Evolutionary conservation across 2,329 filamentous ascomycete species (phyloP), one percentile per base, ranked within the genome.

Genomic region (Colletotrichum phormii): DNA sequence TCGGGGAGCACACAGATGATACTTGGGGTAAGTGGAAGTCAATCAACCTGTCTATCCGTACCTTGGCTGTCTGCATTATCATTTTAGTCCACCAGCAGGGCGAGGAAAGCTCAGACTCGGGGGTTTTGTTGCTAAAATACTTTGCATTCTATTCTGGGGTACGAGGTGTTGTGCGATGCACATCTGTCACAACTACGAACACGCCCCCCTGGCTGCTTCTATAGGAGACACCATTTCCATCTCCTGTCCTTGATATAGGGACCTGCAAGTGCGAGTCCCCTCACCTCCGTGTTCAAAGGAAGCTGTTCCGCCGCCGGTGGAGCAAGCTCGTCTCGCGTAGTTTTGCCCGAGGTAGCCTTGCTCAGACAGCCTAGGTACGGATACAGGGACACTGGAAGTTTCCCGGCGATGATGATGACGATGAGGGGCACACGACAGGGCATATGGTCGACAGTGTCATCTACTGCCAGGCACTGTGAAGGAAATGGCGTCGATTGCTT

Each of bases 111-210:
- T 55, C 51, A 53, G 57, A 42, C 57, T 13, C 22, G 31, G n/a
- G 60, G 24, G 7, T 53, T 53, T 53, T 53, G 46, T 62, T 60
- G 49, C 68, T 35, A 58, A 59, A 42, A 55, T 54, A 53, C 53
- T 49, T 22, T 53, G 51, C 65, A 69, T n/a, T 72, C 69, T 72
- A 72, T 69, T 72, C 69, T 72, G 65, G 42, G 53, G 69, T 51
- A 69, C 69, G 42, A 69, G 24, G 15, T 31, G 46, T 54, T 58
- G 54, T 53, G 33, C 29, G 65, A 69, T 42, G 53, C 54, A 53
- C 46, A 35, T 33, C 37, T 35, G 9, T 58, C 42, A 59, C 18
- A 29, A 29, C 42, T 72, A 69, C 29, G 22, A 31, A 18, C 69
- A 72, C 69, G 42, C 69, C 65, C 66, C 26, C 18, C 57, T 29